Evolutionary conservation across 2,329 filamentous ascomycete genomes (phyloP).

Genomic region (Leptographium lundbergii): DNA sequence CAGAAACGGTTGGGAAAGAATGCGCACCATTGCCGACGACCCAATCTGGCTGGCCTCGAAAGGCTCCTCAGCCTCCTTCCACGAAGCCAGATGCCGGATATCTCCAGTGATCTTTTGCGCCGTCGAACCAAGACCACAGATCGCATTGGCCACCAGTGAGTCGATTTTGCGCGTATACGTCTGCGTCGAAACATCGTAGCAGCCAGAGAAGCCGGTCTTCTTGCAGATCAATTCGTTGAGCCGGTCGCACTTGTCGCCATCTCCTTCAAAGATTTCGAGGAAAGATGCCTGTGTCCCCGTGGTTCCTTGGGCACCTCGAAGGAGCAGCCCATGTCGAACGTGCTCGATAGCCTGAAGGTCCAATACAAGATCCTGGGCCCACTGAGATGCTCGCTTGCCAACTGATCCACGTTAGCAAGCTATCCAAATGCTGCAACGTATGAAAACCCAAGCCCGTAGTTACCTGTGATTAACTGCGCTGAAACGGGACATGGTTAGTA

Average conservation of each 20-base stretch:
- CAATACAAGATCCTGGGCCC: not conserved
- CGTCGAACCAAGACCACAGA: constrained; percentile 49
- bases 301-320: not conserved
- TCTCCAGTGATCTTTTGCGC: constrained; percentile 41
- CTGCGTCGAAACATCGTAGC: constrained; percentile 54
- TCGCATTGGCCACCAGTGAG: constrained; percentile 65
- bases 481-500: not conserved
- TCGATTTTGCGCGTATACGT: constrained; percentile 59
- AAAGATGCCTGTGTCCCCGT: constrained; percentile 20
- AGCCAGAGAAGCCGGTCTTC: constrained; percentile 38
- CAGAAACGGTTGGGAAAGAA: not conserved
- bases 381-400: not conserved
- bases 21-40: constrained; percentile 36
- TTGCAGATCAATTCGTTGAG: constrained; percentile 43
- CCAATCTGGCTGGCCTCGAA: constrained; percentile 71
- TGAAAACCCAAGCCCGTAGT: too few species aligned
- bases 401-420: not conserved
- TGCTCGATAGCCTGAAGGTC: not conserved
- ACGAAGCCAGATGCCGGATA: constrained; percentile 1
- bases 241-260: constrained; percentile 35
- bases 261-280: constrained; percentile 33
- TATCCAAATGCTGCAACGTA: too few species aligned
- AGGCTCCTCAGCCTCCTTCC: constrained; percentile 53
- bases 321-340: not conserved
- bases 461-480: not conserved